Base-by-base conservation (phyloP, 208 protist genomes). In the Balamuthia mandrillaris region DNA sequence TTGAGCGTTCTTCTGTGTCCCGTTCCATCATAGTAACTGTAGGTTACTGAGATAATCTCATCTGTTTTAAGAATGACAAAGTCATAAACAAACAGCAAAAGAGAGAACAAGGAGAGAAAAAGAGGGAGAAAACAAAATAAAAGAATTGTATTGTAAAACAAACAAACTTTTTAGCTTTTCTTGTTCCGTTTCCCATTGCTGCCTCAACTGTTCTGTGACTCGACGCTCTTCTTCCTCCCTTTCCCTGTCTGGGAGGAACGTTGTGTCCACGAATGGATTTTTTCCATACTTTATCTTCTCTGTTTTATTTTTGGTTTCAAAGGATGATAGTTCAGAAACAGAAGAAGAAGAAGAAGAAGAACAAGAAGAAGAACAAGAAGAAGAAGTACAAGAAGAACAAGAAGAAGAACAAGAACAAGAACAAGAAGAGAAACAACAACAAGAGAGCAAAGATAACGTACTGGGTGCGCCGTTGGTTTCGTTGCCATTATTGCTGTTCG, bases 1-100 rank as follows among this genome's bases (percentile, higher is more conserved):
- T 49, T 84, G 5, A 90, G 58, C 18, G 35, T 68, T 29, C 88
- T n/a, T 61, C 94, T 81, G 86, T 96, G 94, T 39, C 94, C 94
- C 21, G 78, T 81, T 1, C 93, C 93, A 86, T 96, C 94, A 91
- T 93, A 95, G 83, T 92, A 96, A 51, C 79, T 90, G 82, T 95
- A 95, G 2, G 89, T 93, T 3, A 95, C 90, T n/a, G 91, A 78
- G 52, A 96, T 90, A 9, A 70, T 45, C 54, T 96, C 91, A 18
- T 88, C 79, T 93, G 18, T n/a, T 12, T 56, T 14, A 24, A 58
- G 14, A 51, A 12, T 1, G 44, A 21, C 12, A 60, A 60, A 54
- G 1, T 6, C 9, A 78, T 21, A 10, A 52, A 10, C 9, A 3
- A 78, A n/a, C 12, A 10, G 77, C 18, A 42, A 87, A 78, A 29